Base-by-base conservation (phyloP, 1,284 basidiomycete genomes). In the Moesziomyces aphidis region DNA sequence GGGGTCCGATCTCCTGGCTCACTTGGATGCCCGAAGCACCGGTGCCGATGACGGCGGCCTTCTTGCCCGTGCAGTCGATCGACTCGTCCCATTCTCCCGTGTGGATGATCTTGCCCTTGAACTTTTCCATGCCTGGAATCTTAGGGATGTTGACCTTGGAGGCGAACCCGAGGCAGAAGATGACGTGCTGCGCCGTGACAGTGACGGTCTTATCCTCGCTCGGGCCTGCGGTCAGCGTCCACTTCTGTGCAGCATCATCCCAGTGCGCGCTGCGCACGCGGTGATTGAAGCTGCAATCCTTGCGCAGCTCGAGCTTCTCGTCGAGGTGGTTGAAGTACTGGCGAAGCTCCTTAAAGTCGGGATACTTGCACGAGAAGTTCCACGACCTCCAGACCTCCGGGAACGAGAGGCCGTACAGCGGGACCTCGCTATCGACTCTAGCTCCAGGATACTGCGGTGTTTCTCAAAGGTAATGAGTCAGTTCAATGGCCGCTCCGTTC, bases 11-110 rank as follows among this genome's bases (percentile, higher is more conserved):
- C 39, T 72, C 59, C 85, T 85, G 83, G 86, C 81, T 81, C 88
- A 89, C 87, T 87, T 77, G 89, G 88, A 83, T 76, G 5, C 73
- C 83, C 4, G 79, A 78, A 21, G 89, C 90, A 4, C 90, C 90
- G 74, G 90, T 90, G 22, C 90, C 90, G 75, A 91, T 88, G 19
- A 91, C 88, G 4, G 88, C 89, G 2, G 90, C 87, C 28, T 86
- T 85, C 80, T 90, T 90, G 13, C 87, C 88, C 55, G 84, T 84
- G 57, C 90, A 82, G 50, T 87, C 76, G 26, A 90, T 86, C 68
- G 88, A 87, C 59, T 89, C 88, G 50, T 87, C 85, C 89, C 90
- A 91, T 46, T 84, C 80, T 31, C 88, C 88, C 45, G 89, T 89
- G 81, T 90, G 90, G 81, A 88, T 89, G 24, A 86, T 71, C 8